Base-by-base conservation (phyloP, 192 early-diverging fungal species). In the Helicostylum pulchrum region DNA sequence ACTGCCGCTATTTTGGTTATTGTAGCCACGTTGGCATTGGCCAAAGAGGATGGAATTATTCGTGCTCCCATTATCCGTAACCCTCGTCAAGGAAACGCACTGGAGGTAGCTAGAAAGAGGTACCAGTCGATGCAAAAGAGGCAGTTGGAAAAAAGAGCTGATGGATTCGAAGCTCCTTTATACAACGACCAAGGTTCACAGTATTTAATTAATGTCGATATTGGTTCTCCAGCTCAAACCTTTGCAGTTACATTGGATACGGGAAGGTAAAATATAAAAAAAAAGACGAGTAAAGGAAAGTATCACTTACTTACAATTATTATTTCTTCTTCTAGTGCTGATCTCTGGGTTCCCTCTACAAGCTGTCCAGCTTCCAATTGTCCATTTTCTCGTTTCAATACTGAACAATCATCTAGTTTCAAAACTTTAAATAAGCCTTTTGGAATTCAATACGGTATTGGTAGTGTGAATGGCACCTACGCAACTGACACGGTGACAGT, bases 181-280 rank as follows among this genome's bases (percentile, higher is more conserved):
- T 74, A 65, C 36, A 74, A 74, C 21, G 72, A 74, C 47, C 49
- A 74, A 50, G 66, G 66, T 4, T 74, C 72, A 12, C 66, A 67
- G n/a, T 74, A 74, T 49, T 49, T 74, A 14, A 65, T 74, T 12
- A 46, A 64, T n/a, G 72, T 74, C 4, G 55, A 32, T 14, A 65
- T 74, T 26, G 72, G 72, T 3, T 61, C 72, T 3, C 72, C 72
- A 3, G 19, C 56, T 12, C 72, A 74, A 34, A 68, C 23, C 4
- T 74, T 74, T 46, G 26, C 56, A 3, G 72, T 74, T 0, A 66
- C 72, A 7, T 54, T 74, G 9, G 72, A 74, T 49, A 74, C 72
- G 3, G 72, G 72, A 42, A 74, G 65, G 72, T 72, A 72, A 64
- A 48, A 31, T 44, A 23, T 17, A 50, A 62, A 17, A 64, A 30